Evolutionary conservation across 345 rosid genomes (phyloP), one percentile per base, ranked within the genome.

Genomic region (Populus simonii): DNA sequence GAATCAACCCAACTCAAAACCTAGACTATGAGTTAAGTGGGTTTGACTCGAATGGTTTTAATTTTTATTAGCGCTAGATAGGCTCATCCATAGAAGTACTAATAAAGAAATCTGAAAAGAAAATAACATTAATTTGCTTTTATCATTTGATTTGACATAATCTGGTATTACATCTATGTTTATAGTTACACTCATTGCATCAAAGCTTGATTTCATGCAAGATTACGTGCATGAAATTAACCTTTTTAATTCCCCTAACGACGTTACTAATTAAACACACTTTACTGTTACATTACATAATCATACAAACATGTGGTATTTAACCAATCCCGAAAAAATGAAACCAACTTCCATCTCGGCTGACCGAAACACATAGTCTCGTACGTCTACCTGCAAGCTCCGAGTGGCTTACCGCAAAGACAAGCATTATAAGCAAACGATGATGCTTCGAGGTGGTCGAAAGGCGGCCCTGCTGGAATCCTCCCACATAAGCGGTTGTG

Each of bases 401-500:
- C 66, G 0, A 94, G 85, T 23, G 97, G 98, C 85, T 90, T 92
- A 20, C 98, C 98, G 22, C 98, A 92, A 4, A 91, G 92, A 38
- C 98, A 92, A 41, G 89, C 92, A 68, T 94, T 94, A 31, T 80
- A 86, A 61, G 73, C 61, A 85, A 94, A 92, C 68, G 95, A 91
- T 22, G 97, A 82, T 65, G 92, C 94, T 80, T 93, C 98, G 8
- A 94, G 95, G 71, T 91, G 97, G 79, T 93, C 85, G 27, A 94
- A 94, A 59, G 98, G 98, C 2, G 88, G 74, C 2, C 97, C 98
- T 1, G 68, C 76, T 11, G 97, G 97, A 57, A 94, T 94, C 77
- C 73, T 85, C 27, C 98, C 97, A 10, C 98, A 92, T 0, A 94
- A 88, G 80, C 89, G 94, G 86, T 93, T 94, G 73, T 91, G 91